Percentiles rank a stretch among this genome's conserved stretches.
phyloP scores from a whole-genome alignment of 2,329 filamentous ascomycete species.

The Fusarium sulawesiense region DNA sequence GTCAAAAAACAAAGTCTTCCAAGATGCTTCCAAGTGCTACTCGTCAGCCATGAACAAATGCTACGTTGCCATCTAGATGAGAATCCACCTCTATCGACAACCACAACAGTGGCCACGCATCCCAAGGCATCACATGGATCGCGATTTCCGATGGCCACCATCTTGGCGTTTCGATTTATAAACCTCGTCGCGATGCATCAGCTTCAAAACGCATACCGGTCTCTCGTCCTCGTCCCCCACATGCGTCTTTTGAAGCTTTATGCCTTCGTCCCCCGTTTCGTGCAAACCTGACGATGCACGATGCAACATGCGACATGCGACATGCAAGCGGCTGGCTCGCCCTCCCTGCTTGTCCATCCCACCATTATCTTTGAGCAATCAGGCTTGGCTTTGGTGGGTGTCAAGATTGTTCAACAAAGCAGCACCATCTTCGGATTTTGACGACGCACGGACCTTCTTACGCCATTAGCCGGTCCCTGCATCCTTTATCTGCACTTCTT shows the following conservation, averaged over 20 bases:
- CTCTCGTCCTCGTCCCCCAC: conserved; percentile 28
- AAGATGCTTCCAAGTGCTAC: not conserved
- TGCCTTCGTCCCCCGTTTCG: conserved; percentile 28
- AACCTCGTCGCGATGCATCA: conserved; percentile 25
- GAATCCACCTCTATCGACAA: conserved; percentile 3
- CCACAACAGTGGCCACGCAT: not conserved
- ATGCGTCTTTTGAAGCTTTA: conserved; percentile 38
- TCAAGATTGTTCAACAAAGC: conserved; percentile 25
- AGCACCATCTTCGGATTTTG: conserved; percentile 17
- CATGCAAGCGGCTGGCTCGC: not conserved
- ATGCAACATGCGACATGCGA: conserved; percentile 14
- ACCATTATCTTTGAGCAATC: conserved; percentile 31
- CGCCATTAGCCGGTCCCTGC: conserved; percentile 42
- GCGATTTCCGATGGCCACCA: conserved; percentile 9
- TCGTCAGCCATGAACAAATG: conserved; percentile 5
- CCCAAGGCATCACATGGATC: conserved; percentile 24
- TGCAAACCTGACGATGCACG: conserved; percentile 23
- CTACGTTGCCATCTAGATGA: conserved; percentile 1
- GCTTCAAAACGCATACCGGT: conserved; percentile 18
- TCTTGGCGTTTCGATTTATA: conserved; percentile 31
- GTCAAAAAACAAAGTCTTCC: not conserved
- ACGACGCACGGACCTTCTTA: conserved; percentile 34
- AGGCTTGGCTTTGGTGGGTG: conserved; percentile 24
- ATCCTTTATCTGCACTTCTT: conserved; percentile 44
- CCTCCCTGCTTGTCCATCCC: not conserved